These are phyloP conservation scores for Candida adriatica DNA, from an alignment of 805 yeast genomes.

Conservation along the genomic window DNA sequence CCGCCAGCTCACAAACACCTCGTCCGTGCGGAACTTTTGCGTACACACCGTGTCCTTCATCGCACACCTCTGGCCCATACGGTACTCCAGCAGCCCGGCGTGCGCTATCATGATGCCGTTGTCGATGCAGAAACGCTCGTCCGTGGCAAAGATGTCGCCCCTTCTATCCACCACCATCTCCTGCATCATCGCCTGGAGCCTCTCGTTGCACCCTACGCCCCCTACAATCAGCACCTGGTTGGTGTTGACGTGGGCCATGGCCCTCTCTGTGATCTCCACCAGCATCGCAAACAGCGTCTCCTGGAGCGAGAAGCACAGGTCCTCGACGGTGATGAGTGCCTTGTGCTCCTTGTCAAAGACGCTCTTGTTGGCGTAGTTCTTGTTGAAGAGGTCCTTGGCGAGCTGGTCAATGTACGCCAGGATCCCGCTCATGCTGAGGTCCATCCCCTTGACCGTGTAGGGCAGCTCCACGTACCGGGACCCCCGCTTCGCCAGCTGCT, in stretches of 20 bases:
- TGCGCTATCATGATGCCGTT: slow-evolving; percentile 99
- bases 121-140: slow-evolving; percentile 94
- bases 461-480: slow-evolving; percentile 64
- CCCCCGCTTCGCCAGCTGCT: slow-evolving; percentile 78
- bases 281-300: slow-evolving; percentile 93
- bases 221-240: slow-evolving; percentile 92
- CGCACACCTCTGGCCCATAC: slow-evolving; percentile 64
- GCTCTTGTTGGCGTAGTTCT: slow-evolving; percentile 28
- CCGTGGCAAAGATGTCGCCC: slow-evolving; percentile 91
- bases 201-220: slow-evolving; percentile 93
- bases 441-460: slow-evolving; percentile 98
- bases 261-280: slow-evolving; percentile 95
- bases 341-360: slow-evolving; percentile 32
- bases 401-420: slow-evolving; percentile 76
- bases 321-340: slow-evolving; percentile 66
- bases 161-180: slow-evolving; percentile 83
- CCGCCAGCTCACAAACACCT: slow-evolving; percentile 86
- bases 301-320: slow-evolving; percentile 87
- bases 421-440: slow-evolving; percentile 92
- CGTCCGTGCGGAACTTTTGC: slow-evolving; percentile 92
- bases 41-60: slow-evolving; percentile 77
- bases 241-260: slow-evolving; percentile 94
- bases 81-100: slow-evolving; percentile 81
- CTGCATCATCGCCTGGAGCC: slow-evolving; percentile 96
- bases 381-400: slow-evolving; percentile 64